A percentile compares a stretch with the other conserved stretches of the same genome.
Evolutionary conservation across 108 stramenopile genomes (phyloP).

Genomic region (Parietichytrium sp.): DNA sequence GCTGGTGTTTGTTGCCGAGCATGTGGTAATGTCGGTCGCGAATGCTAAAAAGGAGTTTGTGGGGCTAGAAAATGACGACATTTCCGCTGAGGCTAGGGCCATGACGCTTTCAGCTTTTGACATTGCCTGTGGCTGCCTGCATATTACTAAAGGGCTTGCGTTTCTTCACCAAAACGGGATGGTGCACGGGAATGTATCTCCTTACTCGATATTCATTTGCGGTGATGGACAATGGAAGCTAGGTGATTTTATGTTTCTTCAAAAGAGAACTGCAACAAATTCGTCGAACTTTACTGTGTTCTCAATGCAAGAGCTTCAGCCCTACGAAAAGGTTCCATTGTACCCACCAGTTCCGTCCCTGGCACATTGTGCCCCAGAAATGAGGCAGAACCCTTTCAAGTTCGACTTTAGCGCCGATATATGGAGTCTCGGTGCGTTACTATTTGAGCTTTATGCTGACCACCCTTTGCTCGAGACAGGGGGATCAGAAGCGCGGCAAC

Average conservation of each 20-base stretch:
- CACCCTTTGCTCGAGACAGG: not conserved
- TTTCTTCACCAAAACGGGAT: slow-evolving; percentile 20
- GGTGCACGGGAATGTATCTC: slow-evolving; percentile 11
- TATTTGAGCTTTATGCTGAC: not conserved
- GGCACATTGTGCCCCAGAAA: not conserved
- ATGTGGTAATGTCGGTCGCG: not conserved
- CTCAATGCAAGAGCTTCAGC: not conserved
- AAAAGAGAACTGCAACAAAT: not conserved
- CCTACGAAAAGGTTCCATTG: not conserved
- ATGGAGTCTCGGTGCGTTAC: not conserved
- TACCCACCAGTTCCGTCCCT: slow-evolving; percentile 4
- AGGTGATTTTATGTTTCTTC: not conserved
- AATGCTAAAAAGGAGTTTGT: slow-evolving; percentile 23
- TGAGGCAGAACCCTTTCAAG: not conserved
- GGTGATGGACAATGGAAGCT: slow-evolving; percentile 17
- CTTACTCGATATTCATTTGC: not conserved
- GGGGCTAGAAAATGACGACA: slow-evolving; percentile 3
- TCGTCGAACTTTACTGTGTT: not conserved
- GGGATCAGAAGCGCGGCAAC: not conserved
- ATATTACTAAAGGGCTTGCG: not conserved
- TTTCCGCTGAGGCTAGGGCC: not conserved
- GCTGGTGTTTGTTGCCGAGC: slow-evolving; percentile 6
- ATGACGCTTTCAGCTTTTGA: not conserved
- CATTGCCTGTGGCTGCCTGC: not conserved
- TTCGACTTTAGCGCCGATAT: not conserved